A percentile compares a stretch with the other conserved stretches of the same genome.
phyloP scores from a whole-genome alignment of 306 rosid genomes.

The Alnus glutinosa region DNA sequence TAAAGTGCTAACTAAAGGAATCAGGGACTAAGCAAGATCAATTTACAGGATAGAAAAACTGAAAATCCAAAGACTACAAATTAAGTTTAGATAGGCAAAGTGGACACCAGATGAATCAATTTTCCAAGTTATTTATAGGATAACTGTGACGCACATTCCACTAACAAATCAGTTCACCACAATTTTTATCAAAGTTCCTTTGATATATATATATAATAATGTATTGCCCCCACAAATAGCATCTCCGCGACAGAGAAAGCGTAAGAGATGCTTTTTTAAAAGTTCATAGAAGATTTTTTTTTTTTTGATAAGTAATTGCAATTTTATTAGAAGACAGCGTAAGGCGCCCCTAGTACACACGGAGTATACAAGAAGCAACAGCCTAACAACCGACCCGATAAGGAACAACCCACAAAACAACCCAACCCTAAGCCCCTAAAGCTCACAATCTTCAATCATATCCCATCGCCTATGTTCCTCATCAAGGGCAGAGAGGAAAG shows the following conservation, averaged over 20 bases:
- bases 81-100: background rate
- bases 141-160: background rate
- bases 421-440: no score
- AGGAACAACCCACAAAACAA: no score
- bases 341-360: no score
- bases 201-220: no score
- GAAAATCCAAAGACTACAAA: background rate
- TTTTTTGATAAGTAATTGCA: no score
- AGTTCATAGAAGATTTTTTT: background rate
- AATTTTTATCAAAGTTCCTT: background rate
- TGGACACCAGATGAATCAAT: no score
- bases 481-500: no score
- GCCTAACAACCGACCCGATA: no score
- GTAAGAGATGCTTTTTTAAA: background rate
- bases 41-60: background rate
- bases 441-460: no score
- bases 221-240: background rate
- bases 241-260: background rate
- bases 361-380: no score
- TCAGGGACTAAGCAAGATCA: background rate
- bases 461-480: no score
- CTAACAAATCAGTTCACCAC: background rate
- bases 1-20: background rate
- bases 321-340: no score
- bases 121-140: background rate